A percentile compares a stretch with the other conserved stretches of the same genome.
These are phyloP conservation scores for Toxoplasma gondii DNA, from an alignment of 169 alveolate genomes.

Conservation along the genomic window DNA sequence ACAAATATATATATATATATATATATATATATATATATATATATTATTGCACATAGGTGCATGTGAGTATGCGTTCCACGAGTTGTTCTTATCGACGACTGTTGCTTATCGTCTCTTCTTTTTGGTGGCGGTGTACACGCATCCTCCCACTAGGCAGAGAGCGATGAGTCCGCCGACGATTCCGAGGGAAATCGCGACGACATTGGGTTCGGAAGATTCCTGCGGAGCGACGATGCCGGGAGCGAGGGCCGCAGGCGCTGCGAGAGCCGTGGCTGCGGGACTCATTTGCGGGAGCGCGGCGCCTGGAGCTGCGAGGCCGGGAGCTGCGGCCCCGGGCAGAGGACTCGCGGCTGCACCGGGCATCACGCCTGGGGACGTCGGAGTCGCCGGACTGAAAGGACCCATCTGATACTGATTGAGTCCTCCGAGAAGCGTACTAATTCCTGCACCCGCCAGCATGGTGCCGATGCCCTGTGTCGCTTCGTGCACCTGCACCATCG, in stretches of 20 bases:
- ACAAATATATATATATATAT: too few relatives aligned
- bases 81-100: neutral
- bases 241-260: neutral
- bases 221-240: neutral
- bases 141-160: neutral
- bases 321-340: neutral
- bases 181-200: neutral
- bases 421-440: conserved; percentile 15
- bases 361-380: neutral
- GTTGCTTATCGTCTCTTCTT: neutral
- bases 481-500: neutral
- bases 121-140: neutral
- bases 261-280: neutral
- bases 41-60: neutral
- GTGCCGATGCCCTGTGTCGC: neutral
- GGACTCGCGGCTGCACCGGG: conserved; percentile 8
- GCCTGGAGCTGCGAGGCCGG: neutral
- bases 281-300: neutral
- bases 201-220: neutral
- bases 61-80: neutral
- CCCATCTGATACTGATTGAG: conserved; percentile 14
- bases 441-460: conserved; percentile 17
- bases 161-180: neutral
- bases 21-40: too few relatives aligned
- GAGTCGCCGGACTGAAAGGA: neutral